These are phyloP conservation scores for Panaeolus papilionaceus DNA, from an alignment of 768 basidiomycete genomes.

Conservation along the genomic window DNA sequence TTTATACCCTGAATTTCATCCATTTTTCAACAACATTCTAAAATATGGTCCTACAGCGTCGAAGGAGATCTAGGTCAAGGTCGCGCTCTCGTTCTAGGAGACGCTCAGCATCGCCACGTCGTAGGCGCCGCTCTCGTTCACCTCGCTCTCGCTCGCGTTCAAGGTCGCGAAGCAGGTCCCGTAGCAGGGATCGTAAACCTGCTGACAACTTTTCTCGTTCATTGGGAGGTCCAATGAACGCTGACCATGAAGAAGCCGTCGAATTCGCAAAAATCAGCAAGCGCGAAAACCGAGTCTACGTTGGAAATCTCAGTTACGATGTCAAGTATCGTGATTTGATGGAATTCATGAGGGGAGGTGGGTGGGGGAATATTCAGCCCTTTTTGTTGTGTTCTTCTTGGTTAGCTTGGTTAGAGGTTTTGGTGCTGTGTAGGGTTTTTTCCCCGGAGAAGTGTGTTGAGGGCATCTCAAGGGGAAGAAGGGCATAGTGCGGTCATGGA, in stretches of 20 bases:
- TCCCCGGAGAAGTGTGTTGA: conserved; percentile 7
- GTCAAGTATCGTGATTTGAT: conserved; percentile 99
- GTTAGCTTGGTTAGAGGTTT: conserved; percentile 34
- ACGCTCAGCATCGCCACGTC: conserved; percentile 69
- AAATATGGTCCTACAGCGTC: conserved; percentile 50
- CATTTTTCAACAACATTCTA: conserved; percentile 9
- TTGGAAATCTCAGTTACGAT: conserved; percentile 98
- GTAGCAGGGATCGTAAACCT: conserved; percentile 67
- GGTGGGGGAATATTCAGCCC: conserved; percentile 74
- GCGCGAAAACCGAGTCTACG: conserved; percentile 98
- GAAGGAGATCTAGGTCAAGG: conserved; percentile 70
- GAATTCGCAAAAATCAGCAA: conserved; percentile 97
- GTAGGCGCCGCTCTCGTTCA: conserved; percentile 59
- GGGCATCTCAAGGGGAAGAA: background rate
- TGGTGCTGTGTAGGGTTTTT: conserved; percentile 24
- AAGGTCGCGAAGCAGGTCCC: conserved; percentile 67
- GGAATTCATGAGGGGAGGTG: conserved; percentile 99
- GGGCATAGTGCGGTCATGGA: conserved; percentile 6
- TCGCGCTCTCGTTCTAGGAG: conserved; percentile 75
- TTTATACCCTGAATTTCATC: background rate
- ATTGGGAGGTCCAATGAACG: conserved; percentile 89
- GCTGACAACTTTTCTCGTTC: conserved; percentile 77
- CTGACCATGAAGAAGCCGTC: conserved; percentile 90
- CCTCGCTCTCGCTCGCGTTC: conserved; percentile 55
- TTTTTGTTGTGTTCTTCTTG: conserved; percentile 29